Percentiles rank a stretch among this genome's conserved stretches.
Evolutionary conservation across 1,139 yeast species (phyloP).

Genomic region (Starmera stellimalicola): DNA sequence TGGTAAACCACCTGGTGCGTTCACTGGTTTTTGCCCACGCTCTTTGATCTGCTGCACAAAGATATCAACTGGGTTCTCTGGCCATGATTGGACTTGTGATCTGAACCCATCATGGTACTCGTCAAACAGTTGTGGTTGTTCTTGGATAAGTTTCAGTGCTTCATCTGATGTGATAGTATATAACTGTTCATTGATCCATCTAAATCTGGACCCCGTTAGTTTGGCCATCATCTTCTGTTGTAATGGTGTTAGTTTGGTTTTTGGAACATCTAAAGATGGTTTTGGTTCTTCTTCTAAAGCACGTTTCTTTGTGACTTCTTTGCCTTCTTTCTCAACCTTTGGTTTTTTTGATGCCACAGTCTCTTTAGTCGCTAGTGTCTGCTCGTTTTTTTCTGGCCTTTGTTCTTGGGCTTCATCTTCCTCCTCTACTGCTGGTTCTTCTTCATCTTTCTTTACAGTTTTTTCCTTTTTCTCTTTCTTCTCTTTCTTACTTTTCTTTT

Average conservation of each 20-base stretch:
- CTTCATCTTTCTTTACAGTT: slow-evolving; percentile 4
- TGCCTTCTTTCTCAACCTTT: slow-evolving; percentile 1
- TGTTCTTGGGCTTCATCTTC: slow-evolving; percentile 5
- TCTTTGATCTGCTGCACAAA: slow-evolving; percentile 64
- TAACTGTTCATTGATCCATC: slow-evolving; percentile 96
- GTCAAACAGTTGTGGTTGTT: slow-evolving; percentile 83
- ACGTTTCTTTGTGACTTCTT: slow-evolving; percentile 7
- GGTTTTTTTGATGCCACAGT: slow-evolving; percentile 4
- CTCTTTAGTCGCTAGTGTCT: slow-evolving; percentile 1
- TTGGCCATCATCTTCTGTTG: slow-evolving; percentile 96
- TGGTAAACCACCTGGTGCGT: slow-evolving; percentile 94
- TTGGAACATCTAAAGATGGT: slow-evolving; percentile 12
- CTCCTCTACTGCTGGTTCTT: slow-evolving; percentile 9
- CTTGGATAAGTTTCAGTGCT: slow-evolving; percentile 63
- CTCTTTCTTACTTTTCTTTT: slow-evolving; percentile 27
- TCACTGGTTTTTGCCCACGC: slow-evolving; percentile 57
- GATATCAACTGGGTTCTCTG: slow-evolving; percentile 91
- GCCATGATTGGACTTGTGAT: slow-evolving; percentile 94
- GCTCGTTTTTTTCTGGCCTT: background rate
- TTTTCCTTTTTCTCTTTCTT: slow-evolving; percentile 11
- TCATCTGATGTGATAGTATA: slow-evolving; percentile 75
- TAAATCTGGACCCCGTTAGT: slow-evolving; percentile 85
- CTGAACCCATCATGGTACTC: slow-evolving; percentile 95
- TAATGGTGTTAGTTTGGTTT: slow-evolving; percentile 65
- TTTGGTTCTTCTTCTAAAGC: slow-evolving; percentile 9